Base-by-base conservation (phyloP, 129 eudicot species). In the Pittosporum tobira region DNA sequence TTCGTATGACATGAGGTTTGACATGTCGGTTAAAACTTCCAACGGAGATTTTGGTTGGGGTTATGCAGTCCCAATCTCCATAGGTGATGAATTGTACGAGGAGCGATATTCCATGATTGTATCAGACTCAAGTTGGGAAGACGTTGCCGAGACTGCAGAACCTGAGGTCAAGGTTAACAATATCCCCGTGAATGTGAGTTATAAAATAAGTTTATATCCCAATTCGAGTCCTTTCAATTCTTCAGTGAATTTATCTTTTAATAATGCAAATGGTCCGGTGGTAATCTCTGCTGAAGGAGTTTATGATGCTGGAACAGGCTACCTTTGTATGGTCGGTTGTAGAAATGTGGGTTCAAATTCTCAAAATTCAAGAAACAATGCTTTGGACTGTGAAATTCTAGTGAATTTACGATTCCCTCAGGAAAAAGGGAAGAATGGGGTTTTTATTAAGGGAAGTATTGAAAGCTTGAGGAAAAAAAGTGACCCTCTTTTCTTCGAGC, bases 271-370 rank as follows among this genome's bases (percentile, higher is more conserved):
- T 15, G 71, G 57, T 34, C 19, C 9, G 21, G 42, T 73, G 27
- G 68, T n/a, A 16, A 73, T 88, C 60, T 66, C 78, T 24, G 81
- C 94, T 18, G 94, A 88, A 73, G 96, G 96, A 63, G 26, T 79
- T 11, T 88, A 84, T 51, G 77, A 84, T 56, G 67, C 45, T n/a
- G 65, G 64, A 72, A 70, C 83, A 8, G 91, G 91, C 19, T 60
- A 52, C 20, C 71, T 85, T 29, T 89, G 93, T 63, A 70, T 82
- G 93, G 78, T 85, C 18, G 97, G 91, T 6, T 89, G 97, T 64
- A 70, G 87, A 72, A 51, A 30, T n/a, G 0, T 54, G 16, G 43
- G 26, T 1, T 54, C 37, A 5, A n/a, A 22, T 25, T 65, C 47
- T 37, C 57, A 23, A 16, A 19, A 0, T 4, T 1, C 19, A 58